These are phyloP conservation scores for Phycomyces blakesleeanus DNA, from an alignment of 192 early-diverging fungal species.

Conservation along the genomic window DNA sequence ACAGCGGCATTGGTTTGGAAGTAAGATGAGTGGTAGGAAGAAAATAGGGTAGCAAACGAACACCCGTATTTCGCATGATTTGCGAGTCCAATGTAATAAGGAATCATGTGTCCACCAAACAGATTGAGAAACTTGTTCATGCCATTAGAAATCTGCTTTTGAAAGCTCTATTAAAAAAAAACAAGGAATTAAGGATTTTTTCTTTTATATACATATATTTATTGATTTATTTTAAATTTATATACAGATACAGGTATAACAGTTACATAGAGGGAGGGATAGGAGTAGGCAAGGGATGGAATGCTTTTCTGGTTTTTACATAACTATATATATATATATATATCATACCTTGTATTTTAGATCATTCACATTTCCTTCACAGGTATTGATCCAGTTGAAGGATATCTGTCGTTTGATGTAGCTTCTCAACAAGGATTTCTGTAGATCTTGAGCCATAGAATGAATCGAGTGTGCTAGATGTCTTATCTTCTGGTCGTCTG, in stretches of 20 bases:
- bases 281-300: too few species aligned
- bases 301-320: too few species aligned
- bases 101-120: background rate
- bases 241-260: too few species aligned
- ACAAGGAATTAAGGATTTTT: background rate
- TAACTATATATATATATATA: background rate
- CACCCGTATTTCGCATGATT: background rate
- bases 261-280: too few species aligned
- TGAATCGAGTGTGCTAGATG: background rate
- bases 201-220: too few species aligned
- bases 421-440: background rate
- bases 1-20: background rate
- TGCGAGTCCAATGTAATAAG: background rate
- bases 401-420: background rate
- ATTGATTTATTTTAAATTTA: too few species aligned
- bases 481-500: background rate
- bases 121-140: background rate
- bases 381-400: constrained; percentile 1
- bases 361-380: background rate
- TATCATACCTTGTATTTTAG: background rate
- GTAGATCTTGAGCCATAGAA: background rate
- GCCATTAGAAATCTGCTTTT: background rate
- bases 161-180: background rate
- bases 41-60: background rate
- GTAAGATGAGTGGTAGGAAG: background rate